These are phyloP conservation scores for Exophiala alcalophila DNA, from an alignment of 2,329 filamentous ascomycete species.

Conservation along the genomic window DNA sequence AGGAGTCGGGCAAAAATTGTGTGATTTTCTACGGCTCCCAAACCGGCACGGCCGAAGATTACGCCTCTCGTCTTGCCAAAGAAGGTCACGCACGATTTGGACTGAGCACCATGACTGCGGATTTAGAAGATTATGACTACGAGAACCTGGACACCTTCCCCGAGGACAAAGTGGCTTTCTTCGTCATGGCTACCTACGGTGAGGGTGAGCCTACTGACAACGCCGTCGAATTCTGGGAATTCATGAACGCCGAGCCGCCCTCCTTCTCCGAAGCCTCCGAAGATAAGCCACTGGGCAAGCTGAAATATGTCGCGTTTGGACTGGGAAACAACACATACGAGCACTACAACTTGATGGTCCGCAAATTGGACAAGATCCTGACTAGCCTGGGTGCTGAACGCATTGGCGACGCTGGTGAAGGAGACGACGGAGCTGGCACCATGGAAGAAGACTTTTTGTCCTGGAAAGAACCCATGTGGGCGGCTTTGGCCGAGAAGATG, in stretches of 20 bases:
- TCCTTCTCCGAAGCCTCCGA: slow-evolving; percentile 65
- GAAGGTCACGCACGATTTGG: slow-evolving; percentile 96
- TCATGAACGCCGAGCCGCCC: slow-evolving; percentile 77
- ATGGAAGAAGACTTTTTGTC: slow-evolving; percentile 99
- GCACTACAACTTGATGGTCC: slow-evolving; percentile 98
- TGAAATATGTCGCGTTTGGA: slow-evolving; percentile 93
- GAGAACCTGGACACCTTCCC: slow-evolving; percentile 89
- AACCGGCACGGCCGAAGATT: slow-evolving; percentile 97
- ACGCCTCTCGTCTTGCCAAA: slow-evolving; percentile 92
- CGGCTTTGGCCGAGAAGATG: slow-evolving; percentile 76
- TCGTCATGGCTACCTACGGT: slow-evolving; percentile 94
- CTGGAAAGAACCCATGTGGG: slow-evolving; percentile 99
- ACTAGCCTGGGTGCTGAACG: slow-evolving; percentile 77
- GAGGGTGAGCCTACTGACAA: slow-evolving; percentile 99
- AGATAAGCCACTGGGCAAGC: slow-evolving; percentile 68
- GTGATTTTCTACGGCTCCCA: slow-evolving; percentile 98
- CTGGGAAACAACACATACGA: slow-evolving; percentile 99
- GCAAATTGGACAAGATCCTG: slow-evolving; percentile 79
- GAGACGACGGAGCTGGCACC: slow-evolving; percentile 94
- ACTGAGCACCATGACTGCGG: slow-evolving; percentile 95
- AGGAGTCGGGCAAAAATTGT: slow-evolving; percentile 93
- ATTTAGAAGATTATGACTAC: slow-evolving; percentile 96
- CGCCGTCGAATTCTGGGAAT: slow-evolving; percentile 98
- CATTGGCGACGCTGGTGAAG: slow-evolving; percentile 86
- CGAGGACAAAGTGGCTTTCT: slow-evolving; percentile 87